Percentiles rank a stretch among this genome's conserved stretches.
Evolutionary conservation across 345 rosid species (phyloP).

Genomic region (Syzygium jambos): DNA sequence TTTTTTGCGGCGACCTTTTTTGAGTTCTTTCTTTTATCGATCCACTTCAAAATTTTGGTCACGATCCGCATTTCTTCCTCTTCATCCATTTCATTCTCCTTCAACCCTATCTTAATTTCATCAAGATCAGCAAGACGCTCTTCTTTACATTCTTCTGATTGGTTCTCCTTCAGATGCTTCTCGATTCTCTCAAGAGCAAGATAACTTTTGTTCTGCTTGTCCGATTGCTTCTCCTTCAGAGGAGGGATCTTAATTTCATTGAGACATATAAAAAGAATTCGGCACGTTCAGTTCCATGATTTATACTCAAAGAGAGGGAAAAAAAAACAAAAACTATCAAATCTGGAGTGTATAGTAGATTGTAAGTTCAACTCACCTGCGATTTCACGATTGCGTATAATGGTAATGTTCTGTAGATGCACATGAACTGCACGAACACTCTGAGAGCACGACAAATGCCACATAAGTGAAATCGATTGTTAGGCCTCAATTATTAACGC

Average conservation of each 20-base stretch:
- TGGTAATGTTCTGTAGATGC: slow-evolving; percentile 69
- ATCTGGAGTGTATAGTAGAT: neutral
- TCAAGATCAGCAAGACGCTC: neutral
- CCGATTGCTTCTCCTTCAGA: neutral
- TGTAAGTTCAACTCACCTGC: slow-evolving; percentile 30
- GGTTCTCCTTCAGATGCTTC: neutral
- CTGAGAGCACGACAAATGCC: slow-evolving; percentile 6
- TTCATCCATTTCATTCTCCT: slow-evolving; percentile 64
- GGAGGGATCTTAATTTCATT: neutral
- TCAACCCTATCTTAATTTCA: slow-evolving; percentile 59
- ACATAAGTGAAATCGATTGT: neutral
- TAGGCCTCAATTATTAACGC: neutral
- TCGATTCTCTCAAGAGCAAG: too few species aligned
- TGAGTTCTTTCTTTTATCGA: slow-evolving; percentile 28
- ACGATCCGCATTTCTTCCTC: slow-evolving; percentile 43
- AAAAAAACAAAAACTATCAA: neutral
- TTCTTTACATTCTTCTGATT: neutral
- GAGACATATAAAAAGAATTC: neutral
- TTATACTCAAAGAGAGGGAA: neutral
- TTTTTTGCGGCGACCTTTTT: slow-evolving; percentile 8
- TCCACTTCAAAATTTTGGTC: slow-evolving; percentile 25
- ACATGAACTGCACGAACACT: slow-evolving; percentile 49
- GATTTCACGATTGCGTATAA: slow-evolving; percentile 65
- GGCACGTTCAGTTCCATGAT: neutral
- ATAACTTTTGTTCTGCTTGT: neutral